A percentile compares a stretch with the other conserved stretches of the same genome.
Conservation (phyloP, 75 land plant genomes). For the Pinus tabuliformis region DNA sequence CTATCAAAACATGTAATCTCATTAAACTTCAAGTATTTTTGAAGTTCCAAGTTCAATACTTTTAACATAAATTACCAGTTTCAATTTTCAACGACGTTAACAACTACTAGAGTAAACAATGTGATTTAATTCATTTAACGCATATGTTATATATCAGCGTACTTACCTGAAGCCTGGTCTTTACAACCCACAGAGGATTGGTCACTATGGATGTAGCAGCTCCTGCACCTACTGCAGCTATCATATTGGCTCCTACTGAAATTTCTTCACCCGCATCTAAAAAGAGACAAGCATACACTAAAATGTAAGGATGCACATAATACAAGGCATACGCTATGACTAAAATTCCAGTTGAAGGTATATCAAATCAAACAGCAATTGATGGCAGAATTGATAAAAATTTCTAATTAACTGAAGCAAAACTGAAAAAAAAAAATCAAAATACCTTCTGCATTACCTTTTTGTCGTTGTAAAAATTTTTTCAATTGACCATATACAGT, state of each 20-base stretch:
- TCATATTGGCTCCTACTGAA: constrained; percentile 78
- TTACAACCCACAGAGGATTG: constrained; percentile 99
- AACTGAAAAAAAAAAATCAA: not conserved
- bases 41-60: too few species aligned
- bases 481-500: constrained; percentile 89
- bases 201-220: constrained; percentile 90
- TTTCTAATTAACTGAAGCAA: not conserved
- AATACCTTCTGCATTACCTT: not conserved
- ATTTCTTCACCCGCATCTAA: constrained; percentile 49
- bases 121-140: too few species aligned
- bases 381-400: too few species aligned
- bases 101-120: too few species aligned
- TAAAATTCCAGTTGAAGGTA: not conserved
- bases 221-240: constrained; percentile 97
- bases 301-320: not conserved
- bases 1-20: too few species aligned
- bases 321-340: not conserved
- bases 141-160: not conserved
- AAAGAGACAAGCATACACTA: not conserved
- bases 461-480: constrained; percentile 27
- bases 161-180: constrained; percentile 90
- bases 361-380: not conserved
- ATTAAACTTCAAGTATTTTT: too few species aligned
- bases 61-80: too few species aligned
- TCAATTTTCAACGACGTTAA: too few species aligned